Conservation (phyloP, 2,329 filamentous ascomycete genomes). For the Aureobasidium sp. region DNA sequence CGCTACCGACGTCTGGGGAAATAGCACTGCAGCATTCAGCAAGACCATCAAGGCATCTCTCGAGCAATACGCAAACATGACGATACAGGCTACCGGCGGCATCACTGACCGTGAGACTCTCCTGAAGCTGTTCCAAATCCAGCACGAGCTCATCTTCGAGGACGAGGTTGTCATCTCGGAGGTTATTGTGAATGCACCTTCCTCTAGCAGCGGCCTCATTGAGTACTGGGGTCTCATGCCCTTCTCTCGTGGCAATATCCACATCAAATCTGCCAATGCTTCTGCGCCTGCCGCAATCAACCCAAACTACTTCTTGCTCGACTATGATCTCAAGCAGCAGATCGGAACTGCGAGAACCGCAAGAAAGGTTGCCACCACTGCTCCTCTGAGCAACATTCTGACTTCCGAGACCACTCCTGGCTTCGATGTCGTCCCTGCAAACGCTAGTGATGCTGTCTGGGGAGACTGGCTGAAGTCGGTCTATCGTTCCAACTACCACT, state of each 20-base stretch:
- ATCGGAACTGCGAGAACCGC: constrained; percentile 27
- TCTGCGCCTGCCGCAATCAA: constrained; percentile 32
- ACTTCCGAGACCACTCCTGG: constrained; percentile 15
- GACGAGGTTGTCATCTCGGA: constrained; percentile 42
- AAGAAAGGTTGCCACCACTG: constrained; percentile 20
- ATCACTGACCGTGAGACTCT: constrained; percentile 38
- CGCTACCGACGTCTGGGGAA: constrained; percentile 31
- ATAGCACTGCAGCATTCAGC: constrained; percentile 20
- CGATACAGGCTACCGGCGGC: constrained; percentile 24
- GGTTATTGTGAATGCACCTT: constrained; percentile 33
- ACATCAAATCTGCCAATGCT: constrained; percentile 28
- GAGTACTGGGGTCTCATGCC: constrained; percentile 33
- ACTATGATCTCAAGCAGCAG: constrained; percentile 30
- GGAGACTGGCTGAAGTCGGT: constrained; percentile 11
- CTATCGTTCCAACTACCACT: constrained; percentile 28
- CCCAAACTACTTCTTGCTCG: constrained; percentile 35
- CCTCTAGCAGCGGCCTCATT: constrained; percentile 24
- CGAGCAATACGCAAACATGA: constrained; percentile 24
- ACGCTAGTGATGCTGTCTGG: constrained; percentile 22
- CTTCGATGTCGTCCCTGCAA: constrained; percentile 9
- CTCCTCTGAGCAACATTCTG: constrained; percentile 22
- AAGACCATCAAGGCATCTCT: constrained; percentile 24
- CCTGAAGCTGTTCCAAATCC: constrained; percentile 39
- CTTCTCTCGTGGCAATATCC: constrained; percentile 30
- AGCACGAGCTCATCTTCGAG: constrained; percentile 46